Conservation (phyloP, 805 yeast species). For the Metschnikowia cerradonensis region DNA sequence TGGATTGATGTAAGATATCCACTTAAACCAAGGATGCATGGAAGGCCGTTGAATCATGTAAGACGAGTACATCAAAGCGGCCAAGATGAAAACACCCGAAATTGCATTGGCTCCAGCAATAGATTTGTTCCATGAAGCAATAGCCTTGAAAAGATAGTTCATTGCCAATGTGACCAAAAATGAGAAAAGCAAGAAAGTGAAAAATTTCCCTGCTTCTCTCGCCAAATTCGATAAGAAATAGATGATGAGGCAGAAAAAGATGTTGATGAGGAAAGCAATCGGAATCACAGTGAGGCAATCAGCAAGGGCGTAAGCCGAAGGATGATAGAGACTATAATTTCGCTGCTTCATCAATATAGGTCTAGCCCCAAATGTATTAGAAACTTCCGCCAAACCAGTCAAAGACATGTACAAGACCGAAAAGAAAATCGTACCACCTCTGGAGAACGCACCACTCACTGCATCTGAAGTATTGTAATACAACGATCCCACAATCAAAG, state of each 20-base stretch:
- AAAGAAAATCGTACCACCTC: slow-evolving; percentile 63
- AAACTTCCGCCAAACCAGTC: slow-evolving; percentile 46
- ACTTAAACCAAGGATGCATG: slow-evolving; percentile 34
- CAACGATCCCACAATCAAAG: slow-evolving; percentile 62
- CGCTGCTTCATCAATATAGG: slow-evolving; percentile 29
- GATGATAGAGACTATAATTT: slow-evolving; percentile 27
- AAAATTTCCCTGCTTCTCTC: slow-evolving; percentile 52
- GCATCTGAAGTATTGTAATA: slow-evolving; percentile 48
- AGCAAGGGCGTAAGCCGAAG: slow-evolving; percentile 26
- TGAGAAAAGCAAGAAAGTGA: slow-evolving; percentile 46
- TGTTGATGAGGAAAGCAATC: slow-evolving; percentile 38
- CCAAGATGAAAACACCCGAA: slow-evolving; percentile 45
- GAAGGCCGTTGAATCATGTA: slow-evolving; percentile 31
- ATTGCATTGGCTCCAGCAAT: slow-evolving; percentile 55
- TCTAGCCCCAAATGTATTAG: slow-evolving; percentile 22
- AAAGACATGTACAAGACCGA: slow-evolving; percentile 50
- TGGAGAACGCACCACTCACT: slow-evolving; percentile 56
- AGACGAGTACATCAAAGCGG: slow-evolving; percentile 28
- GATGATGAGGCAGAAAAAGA: slow-evolving; percentile 44
- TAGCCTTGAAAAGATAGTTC: slow-evolving; percentile 49
- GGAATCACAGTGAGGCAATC: slow-evolving; percentile 22
- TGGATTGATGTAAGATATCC: slow-evolving; percentile 38
- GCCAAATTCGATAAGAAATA: slow-evolving; percentile 57
- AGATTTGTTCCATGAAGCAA: slow-evolving; percentile 49
- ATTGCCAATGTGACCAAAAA: slow-evolving; percentile 49